These are phyloP conservation scores for Boletus rufocinnamomeus DNA, from an alignment of 768 basidiomycete species.

Conservation along the genomic window DNA sequence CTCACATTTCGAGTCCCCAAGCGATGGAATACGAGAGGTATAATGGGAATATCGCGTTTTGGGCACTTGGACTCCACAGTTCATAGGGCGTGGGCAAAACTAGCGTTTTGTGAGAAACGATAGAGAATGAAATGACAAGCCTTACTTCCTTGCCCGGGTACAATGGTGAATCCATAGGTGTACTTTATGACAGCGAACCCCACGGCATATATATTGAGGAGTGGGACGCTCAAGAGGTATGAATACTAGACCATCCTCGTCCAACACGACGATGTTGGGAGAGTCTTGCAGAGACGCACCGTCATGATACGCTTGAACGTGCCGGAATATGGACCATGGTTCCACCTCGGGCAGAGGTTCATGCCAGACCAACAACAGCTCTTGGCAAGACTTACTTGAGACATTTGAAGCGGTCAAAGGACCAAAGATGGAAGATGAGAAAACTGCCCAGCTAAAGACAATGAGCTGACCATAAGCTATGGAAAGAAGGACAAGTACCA, in stretches of 20 bases:
- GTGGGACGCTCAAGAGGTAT: constrained; percentile 64
- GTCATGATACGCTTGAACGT: constrained; percentile 88
- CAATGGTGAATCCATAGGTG: constrained; percentile 55
- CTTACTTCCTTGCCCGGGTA: constrained; percentile 50
- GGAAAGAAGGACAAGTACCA: constrained; percentile 38
- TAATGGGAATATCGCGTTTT: constrained; percentile 62
- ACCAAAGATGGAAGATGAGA: constrained; percentile 74
- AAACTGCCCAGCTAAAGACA: constrained; percentile 55
- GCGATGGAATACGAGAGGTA: constrained; percentile 61
- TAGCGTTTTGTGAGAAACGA: constrained; percentile 25
- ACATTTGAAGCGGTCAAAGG: constrained; percentile 78
- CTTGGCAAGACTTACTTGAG: constrained; percentile 47
- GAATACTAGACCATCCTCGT: constrained; percentile 55
- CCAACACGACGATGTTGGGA: neutral
- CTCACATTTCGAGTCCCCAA: constrained; percentile 80
- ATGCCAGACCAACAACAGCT: neutral
- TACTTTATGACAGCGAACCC: constrained; percentile 78
- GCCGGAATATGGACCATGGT: constrained; percentile 63
- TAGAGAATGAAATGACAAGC: neutral
- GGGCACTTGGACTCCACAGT: constrained; percentile 52
- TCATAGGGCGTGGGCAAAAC: constrained; percentile 67
- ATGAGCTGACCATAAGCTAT: neutral
- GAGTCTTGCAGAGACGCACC: constrained; percentile 40
- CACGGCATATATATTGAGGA: constrained; percentile 56
- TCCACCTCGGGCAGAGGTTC: constrained; percentile 51